These are phyloP conservation scores for Fomitopsis pinicola DNA, from an alignment of 1,284 basidiomycete genomes.

Conservation along the genomic window DNA sequence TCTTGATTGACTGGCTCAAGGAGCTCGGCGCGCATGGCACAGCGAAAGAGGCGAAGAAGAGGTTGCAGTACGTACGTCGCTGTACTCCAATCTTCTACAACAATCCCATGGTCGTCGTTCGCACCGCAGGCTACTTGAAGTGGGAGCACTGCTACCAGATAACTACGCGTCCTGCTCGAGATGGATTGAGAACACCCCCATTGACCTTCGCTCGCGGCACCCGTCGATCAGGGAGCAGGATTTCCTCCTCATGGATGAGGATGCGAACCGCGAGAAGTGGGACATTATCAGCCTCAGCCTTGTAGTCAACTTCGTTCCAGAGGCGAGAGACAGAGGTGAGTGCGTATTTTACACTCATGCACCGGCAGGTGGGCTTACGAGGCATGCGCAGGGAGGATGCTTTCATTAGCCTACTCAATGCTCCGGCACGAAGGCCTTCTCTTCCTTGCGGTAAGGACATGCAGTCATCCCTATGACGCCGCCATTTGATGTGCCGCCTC, in stretches of 20 bases:
- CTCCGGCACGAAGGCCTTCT: constrained; percentile 54
- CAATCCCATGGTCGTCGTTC: background rate
- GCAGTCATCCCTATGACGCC: constrained; percentile 18
- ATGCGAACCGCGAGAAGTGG: constrained; percentile 52
- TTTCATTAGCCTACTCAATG: constrained; percentile 59
- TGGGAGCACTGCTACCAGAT: constrained; percentile 80
- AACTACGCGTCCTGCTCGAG: constrained; percentile 64
- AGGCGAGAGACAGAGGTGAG: constrained; percentile 69
- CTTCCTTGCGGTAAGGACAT: constrained; percentile 64
- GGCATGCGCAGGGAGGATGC: constrained; percentile 61
- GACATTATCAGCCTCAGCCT: constrained; percentile 80
- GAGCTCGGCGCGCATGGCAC: constrained; percentile 40
- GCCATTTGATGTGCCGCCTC: background rate
- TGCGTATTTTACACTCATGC: background rate
- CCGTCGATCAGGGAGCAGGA: constrained; percentile 78
- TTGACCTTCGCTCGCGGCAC: constrained; percentile 80
- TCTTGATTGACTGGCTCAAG: constrained; percentile 72
- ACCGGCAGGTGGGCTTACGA: background rate
- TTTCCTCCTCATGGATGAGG: constrained; percentile 60
- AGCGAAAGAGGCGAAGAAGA: constrained; percentile 19
- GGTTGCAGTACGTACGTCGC: constrained; percentile 35
- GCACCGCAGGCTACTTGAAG: constrained; percentile 67
- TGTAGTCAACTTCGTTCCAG: constrained; percentile 86
- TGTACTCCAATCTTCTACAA: background rate
- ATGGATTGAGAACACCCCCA: constrained; percentile 73